phyloP scores from a whole-genome alignment of 225 moss, liverwort and hornwort species.

The Climacium dendroides region DNA sequence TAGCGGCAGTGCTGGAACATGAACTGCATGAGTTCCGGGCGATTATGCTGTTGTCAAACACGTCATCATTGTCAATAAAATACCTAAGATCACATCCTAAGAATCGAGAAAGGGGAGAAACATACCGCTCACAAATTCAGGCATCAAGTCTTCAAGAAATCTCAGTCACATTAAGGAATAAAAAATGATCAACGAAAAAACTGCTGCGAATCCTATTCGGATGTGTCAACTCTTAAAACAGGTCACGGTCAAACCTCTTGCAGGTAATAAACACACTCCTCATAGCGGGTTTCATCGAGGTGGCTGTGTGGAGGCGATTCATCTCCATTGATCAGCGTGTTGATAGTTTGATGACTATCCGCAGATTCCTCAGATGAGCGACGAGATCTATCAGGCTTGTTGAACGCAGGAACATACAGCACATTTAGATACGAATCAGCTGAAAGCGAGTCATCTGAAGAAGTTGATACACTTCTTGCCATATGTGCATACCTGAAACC shows the following conservation, averaged over 20 bases:
- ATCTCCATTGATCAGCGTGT: conserved; percentile 47
- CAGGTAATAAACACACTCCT: conserved; percentile 84
- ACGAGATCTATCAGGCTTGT: conserved; percentile 73
- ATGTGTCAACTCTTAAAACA: background rate
- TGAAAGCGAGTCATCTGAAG: conserved; percentile 91
- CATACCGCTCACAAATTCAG: background rate
- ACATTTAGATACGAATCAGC: conserved; percentile 92
- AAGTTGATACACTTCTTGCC: conserved; percentile 72
- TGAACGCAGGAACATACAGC: conserved; percentile 75
- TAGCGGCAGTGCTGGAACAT: conserved; percentile 86
- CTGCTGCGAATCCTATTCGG: background rate
- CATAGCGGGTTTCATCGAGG: conserved; percentile 79
- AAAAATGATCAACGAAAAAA: background rate
- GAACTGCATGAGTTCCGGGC: conserved; percentile 77
- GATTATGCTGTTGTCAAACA: conserved; percentile 60
- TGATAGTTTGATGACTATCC: conserved; percentile 53
- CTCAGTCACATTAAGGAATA: background rate
- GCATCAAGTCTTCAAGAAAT: background rate
- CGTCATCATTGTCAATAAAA: background rate
- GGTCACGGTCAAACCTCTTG: conserved; percentile 59
- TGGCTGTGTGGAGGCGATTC: conserved; percentile 59
- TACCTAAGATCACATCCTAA: background rate
- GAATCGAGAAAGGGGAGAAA: background rate
- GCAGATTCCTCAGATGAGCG: conserved; percentile 84
- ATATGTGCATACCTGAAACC: conserved; percentile 74